Evolutionary conservation across 73 alveolate genomes (phyloP).

Genomic region (Paramecium bursaria): DNA sequence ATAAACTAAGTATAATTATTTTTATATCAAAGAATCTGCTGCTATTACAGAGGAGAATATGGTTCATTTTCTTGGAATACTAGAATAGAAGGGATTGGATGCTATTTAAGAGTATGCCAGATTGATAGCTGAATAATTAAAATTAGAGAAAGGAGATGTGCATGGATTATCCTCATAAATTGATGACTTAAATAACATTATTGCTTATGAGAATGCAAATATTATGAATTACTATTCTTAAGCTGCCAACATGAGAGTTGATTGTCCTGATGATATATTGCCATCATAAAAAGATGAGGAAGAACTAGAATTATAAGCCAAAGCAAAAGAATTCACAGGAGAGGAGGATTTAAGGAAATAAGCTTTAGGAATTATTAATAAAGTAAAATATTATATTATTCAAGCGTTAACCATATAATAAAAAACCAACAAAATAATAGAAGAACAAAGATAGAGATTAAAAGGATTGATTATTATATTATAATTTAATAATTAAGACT

Average conservation of each 20-base stretch:
- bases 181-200: slow-evolving; percentile 66
- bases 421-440: too few relatives aligned
- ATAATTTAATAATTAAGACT: too few relatives aligned
- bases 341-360: slow-evolving; percentile 66
- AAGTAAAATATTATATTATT: too few relatives aligned
- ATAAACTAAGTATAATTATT: slow-evolving; percentile 57
- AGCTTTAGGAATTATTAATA: slow-evolving; percentile 46
- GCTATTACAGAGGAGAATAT: slow-evolving; percentile 72
- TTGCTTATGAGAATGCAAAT: slow-evolving; percentile 71
- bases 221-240: slow-evolving; percentile 68
- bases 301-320: slow-evolving; percentile 41
- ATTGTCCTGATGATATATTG: slow-evolving; percentile 72
- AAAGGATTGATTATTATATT: too few relatives aligned
- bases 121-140: slow-evolving; percentile 67
- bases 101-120: slow-evolving; percentile 70
- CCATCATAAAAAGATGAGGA: slow-evolving; percentile 55
- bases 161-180: slow-evolving; percentile 67
- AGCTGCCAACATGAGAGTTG: slow-evolving; percentile 61
- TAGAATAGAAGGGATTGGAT: slow-evolving; percentile 69
- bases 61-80: slow-evolving; percentile 69
- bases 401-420: too few relatives aligned
- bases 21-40: slow-evolving; percentile 52
- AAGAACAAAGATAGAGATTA: too few relatives aligned
- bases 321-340: slow-evolving; percentile 37
- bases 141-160: slow-evolving; percentile 72